Evolutionary conservation across 2,329 filamentous ascomycete species (phyloP), one percentile per base, ranked within the genome.

Genomic region (Apiospora marii): DNA sequence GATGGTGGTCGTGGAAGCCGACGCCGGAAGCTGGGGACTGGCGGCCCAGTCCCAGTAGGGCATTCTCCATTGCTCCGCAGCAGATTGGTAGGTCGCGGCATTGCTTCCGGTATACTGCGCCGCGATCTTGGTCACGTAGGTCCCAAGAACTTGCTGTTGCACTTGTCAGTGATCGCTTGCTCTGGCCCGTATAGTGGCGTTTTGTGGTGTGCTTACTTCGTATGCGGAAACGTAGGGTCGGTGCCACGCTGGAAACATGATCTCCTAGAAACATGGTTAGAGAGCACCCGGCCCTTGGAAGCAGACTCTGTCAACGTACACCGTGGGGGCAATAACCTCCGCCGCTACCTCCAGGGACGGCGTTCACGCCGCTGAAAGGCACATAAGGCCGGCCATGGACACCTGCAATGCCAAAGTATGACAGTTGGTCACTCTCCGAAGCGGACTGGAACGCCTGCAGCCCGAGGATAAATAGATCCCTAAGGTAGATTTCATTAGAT

Each of bases 221-320:
- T 84, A 90, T 6, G 90, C 81, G 8, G 85, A 81, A 58, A 90
- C 76, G 73, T 88, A 90, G 4, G 88, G 85, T 8, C 88, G 86
- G 78, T 91, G 89, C 89, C 88, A 91, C n/a, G 85, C 79, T 8
- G 85, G 77, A 74, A 90, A 88, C 43, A 86, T 87, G 58, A 22
- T 30, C 73, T 67, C 75, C 16, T 69, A 64, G 71, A 73, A 73
- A 34, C 73, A 69, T 27, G 72, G 69, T 49, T 68, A 44, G 30
- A 12, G 37, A 27, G n/a, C 44, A 41, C 41, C 41, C 12, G n/a
- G 12, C n/a, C 7, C 30, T 3, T 12, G 6, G 70, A 70, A 49
- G 19, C 48, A 77, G 44, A 68, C 81, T 75, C 81, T 19, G 30
- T 1, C 19, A 13, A n/a, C 58, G 34, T 64, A 88, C 87, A 73